Conservation (phyloP, 2,329 filamentous ascomycete genomes). For the Fusarium anguioides region DNA sequence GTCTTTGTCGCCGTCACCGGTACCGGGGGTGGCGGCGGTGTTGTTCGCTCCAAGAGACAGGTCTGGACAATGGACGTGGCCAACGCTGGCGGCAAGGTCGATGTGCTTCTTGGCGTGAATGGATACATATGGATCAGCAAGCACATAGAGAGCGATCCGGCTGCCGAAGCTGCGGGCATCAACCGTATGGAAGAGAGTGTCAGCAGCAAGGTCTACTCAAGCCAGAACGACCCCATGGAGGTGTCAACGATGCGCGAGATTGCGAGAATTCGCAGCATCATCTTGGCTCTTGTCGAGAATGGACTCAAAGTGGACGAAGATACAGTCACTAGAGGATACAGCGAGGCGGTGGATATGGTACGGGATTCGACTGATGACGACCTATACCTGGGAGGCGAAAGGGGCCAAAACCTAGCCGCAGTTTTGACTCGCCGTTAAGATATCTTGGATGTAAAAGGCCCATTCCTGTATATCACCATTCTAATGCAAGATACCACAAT, state of each 20-base stretch:
- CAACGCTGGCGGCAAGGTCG: constrained; percentile 72
- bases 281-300: constrained; percentile 83
- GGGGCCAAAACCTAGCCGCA: constrained; percentile 63
- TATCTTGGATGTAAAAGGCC: background rate
- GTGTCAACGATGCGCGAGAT: constrained; percentile 87
- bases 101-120: constrained; percentile 93
- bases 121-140: constrained; percentile 97
- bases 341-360: constrained; percentile 80
- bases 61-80: constrained; percentile 80
- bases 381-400: constrained; percentile 69
- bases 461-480: background rate
- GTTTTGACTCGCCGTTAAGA: constrained; percentile 46
- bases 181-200: constrained; percentile 90
- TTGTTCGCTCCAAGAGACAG: constrained; percentile 85
- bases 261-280: constrained; percentile 81
- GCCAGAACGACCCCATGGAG: constrained; percentile 89
- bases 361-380: constrained; percentile 69
- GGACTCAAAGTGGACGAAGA: constrained; percentile 91
- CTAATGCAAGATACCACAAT: constrained; percentile 38
- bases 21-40: constrained; percentile 85
- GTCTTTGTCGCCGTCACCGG: constrained; percentile 86
- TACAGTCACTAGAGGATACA: constrained; percentile 84
- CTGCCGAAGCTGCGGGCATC: constrained; percentile 66
- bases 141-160: constrained; percentile 73
- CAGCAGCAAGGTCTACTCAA: constrained; percentile 88